phyloP scores from a whole-genome alignment of 805 yeast species.

The Starmerella tilneyi region DNA sequence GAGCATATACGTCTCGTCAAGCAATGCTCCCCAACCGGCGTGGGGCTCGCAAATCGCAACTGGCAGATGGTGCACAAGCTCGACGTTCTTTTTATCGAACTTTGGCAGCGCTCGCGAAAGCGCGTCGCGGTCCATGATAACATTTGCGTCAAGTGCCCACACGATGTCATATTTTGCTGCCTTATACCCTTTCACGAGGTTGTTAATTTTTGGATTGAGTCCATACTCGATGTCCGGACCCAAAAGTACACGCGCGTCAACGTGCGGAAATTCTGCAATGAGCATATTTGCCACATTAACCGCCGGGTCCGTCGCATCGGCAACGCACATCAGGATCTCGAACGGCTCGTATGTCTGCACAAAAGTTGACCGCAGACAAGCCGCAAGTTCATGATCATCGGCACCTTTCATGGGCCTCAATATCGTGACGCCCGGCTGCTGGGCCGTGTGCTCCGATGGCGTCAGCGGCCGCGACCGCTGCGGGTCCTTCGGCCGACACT shows the following conservation, averaged over 20 bases:
- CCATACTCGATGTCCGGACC: conserved; percentile 45
- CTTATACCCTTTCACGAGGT: conserved; percentile 68
- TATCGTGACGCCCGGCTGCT: conserved; percentile 53
- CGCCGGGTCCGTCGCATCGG: conserved; percentile 52
- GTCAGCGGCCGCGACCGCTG: background rate
- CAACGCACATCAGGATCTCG: conserved; percentile 71
- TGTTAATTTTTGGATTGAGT: conserved; percentile 83
- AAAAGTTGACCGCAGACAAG: conserved; percentile 59
- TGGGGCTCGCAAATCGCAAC: conserved; percentile 21
- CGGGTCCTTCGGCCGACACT: background rate
- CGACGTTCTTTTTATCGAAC: conserved; percentile 38
- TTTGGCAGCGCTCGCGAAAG: conserved; percentile 50
- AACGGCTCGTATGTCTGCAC: conserved; percentile 55
- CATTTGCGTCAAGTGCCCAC: conserved; percentile 83
- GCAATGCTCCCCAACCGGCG: conserved; percentile 46
- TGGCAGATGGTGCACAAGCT: conserved; percentile 75
- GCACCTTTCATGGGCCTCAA: conserved; percentile 75
- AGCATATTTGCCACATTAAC: conserved; percentile 45
- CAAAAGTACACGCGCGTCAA: conserved; percentile 50
- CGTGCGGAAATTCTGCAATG: conserved; percentile 43
- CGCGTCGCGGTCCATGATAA: conserved; percentile 60
- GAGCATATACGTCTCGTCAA: conserved; percentile 76
- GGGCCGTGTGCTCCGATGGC: background rate
- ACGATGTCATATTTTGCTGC: conserved; percentile 59
- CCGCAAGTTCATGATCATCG: conserved; percentile 57